Evolutionary conservation across 208 protist species (phyloP).

Genomic region (Trypanosoma mega): DNA sequence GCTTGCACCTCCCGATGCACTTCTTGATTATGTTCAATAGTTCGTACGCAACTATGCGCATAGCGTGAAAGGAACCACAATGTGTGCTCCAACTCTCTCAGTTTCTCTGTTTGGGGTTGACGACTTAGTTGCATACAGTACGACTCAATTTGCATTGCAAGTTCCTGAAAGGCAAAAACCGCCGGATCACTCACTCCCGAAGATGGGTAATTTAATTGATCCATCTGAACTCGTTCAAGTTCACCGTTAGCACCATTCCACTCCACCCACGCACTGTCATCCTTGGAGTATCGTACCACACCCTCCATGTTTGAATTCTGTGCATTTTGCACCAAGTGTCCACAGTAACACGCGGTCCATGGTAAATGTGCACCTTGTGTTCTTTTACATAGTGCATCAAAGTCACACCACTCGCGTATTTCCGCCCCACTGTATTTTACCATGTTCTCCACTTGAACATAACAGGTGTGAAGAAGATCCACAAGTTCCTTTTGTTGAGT

Average conservation of each 20-base stretch:
- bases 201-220: conserved; percentile 25
- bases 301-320: conserved; percentile 11
- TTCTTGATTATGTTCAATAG: conserved; percentile 19
- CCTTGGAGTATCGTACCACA: conserved; percentile 17
- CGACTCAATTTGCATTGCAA: conserved; percentile 31
- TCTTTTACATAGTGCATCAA: conserved; percentile 10
- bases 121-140: conserved; percentile 26
- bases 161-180: conserved; percentile 26
- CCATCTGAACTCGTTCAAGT: conserved; percentile 4
- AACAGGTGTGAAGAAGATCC: conserved; percentile 12
- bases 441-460: conserved; percentile 12
- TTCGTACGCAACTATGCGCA: neutral
- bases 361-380: conserved; percentile 11
- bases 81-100: conserved; percentile 25
- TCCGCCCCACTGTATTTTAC: conserved; percentile 3
- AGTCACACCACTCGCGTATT: conserved; percentile 13
- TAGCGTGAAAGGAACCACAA: conserved; percentile 30
- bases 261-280: conserved; percentile 16
- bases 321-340: conserved; percentile 16
- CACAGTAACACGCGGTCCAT: conserved; percentile 19
- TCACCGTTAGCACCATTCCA: conserved; percentile 20
- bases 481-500: conserved; percentile 14
- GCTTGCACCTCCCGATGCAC: conserved; percentile 1
- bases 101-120: neutral
- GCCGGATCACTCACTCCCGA: conserved; percentile 35